Evolutionary conservation across 2,329 filamentous ascomycete genomes (phyloP).

Genomic region (Zymoseptoria pseudotritici): DNA sequence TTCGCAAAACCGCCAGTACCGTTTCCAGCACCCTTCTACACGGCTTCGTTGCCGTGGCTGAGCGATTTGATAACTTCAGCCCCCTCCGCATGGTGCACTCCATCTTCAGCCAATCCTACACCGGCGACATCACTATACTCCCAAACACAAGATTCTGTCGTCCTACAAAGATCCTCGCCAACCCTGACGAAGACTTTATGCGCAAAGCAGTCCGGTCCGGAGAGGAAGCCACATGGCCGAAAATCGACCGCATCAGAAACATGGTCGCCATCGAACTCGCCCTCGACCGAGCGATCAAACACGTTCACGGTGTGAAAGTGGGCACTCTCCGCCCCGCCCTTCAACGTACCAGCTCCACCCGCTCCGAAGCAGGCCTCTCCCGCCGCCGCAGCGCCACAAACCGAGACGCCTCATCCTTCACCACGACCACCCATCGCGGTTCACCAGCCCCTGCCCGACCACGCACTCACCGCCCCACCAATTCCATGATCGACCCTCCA

Average conservation of each 20-base stretch:
- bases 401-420: neutral
- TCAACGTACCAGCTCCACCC: neutral
- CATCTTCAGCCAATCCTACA: slow-evolving; percentile 83
- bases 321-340: neutral
- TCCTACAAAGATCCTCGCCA: slow-evolving; percentile 69
- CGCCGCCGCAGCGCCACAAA: neutral
- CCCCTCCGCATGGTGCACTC: slow-evolving; percentile 50
- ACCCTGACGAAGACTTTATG: slow-evolving; percentile 85
- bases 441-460: slow-evolving; percentile 3
- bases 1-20: slow-evolving; percentile 12
- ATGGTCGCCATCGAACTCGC: slow-evolving; percentile 84
- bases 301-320: slow-evolving; percentile 10
- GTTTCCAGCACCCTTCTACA: slow-evolving; percentile 10
- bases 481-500: slow-evolving; percentile 14
- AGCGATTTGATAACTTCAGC: slow-evolving; percentile 9
- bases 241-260: slow-evolving; percentile 75
- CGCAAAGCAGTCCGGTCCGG: slow-evolving; percentile 66
- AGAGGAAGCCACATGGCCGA: slow-evolving; percentile 86
- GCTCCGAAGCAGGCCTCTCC: slow-evolving; percentile 4
- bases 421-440: slow-evolving; percentile 1
- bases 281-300: slow-evolving; percentile 60
- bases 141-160: slow-evolving; percentile 70
- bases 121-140: slow-evolving; percentile 89
- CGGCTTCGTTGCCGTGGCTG: slow-evolving; percentile 12
- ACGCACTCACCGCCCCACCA: slow-evolving; percentile 9